Base-by-base conservation (phyloP, 129 eudicot genomes). In the Lactuca saligna region DNA sequence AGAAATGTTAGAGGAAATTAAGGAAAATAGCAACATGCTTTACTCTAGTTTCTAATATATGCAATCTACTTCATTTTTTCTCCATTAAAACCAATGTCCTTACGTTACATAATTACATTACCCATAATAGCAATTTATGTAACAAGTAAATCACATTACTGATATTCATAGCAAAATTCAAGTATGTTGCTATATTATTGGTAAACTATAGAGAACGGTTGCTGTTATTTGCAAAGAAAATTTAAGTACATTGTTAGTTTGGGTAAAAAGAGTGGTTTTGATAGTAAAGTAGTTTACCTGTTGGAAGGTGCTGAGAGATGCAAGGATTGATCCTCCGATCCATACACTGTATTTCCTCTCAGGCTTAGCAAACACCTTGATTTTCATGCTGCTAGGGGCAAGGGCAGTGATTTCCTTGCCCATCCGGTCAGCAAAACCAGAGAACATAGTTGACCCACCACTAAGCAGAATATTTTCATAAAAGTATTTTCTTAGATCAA, bases 401-500 rank as follows among this genome's bases (percentile, higher is more conserved):
- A 46, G 51, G 15, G 51, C 15, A 12, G 51, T 46, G 7, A 46
- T 46, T 11, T 46, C 51, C 51, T 2, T 46, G 15, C 4, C 12
- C 51, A 46, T 46, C 51, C 51, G 51, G 51, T 46, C 51, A 46
- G 51, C 51, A 12, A 46, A 10, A 15, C 51, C 51, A 4, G 51
- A n/a, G 15, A 11, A 46, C 51, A 46, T 46, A 4, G 51, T 46
- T 3, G 51, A 46, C 51, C 51, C 51, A 11, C 51, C 51, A 46
- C 51, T 46, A 46, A 46, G 51, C 29, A 86, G 86, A n/a, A 86
- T 83, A 84, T 86, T 86, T 65, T 86, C 93, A 32, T 86, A 86
- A 13, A 86, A 80, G 64, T 86, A 86, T 84, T 83, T 83, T 82
- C 93, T 83, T 61, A 86, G 81, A 86, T 86, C 93, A 11, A 86